phyloP scores from a whole-genome alignment of 176 grass and related monocot genomes.

The Juncus effusus region DNA sequence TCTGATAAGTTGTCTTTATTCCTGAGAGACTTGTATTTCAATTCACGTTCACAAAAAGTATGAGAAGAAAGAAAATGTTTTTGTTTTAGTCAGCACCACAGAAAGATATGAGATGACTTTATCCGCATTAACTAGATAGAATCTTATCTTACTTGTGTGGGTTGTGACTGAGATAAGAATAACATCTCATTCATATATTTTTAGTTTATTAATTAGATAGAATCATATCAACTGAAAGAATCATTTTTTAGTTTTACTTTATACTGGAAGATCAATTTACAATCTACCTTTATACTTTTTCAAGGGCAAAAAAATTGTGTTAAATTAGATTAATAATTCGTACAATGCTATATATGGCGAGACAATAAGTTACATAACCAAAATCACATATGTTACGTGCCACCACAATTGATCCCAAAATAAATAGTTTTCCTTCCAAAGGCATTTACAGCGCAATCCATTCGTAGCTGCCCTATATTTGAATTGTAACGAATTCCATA shows the following conservation, averaged over 20 bases:
- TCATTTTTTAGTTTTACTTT: neutral
- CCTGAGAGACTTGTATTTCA: too few relatives aligned
- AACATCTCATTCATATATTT: too few relatives aligned
- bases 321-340: slow-evolving; percentile 23
- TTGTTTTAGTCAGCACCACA: too few relatives aligned
- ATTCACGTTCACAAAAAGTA: too few relatives aligned
- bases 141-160: too few relatives aligned
- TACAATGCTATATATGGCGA: slow-evolving; percentile 32
- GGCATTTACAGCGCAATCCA: slow-evolving; percentile 80
- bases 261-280: slow-evolving; percentile 3
- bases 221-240: too few relatives aligned
- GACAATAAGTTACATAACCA: neutral
- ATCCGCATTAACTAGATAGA: too few relatives aligned
- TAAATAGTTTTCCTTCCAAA: slow-evolving; percentile 82
- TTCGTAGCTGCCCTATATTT: slow-evolving; percentile 62
- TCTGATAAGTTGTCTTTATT: too few relatives aligned
- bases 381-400: slow-evolving; percentile 35
- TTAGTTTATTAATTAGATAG: too few relatives aligned
- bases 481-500: slow-evolving; percentile 82
- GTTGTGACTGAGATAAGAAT: too few relatives aligned
- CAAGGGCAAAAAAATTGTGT: neutral
- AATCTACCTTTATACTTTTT: neutral
- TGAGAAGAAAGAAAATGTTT: too few relatives aligned
- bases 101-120: too few relatives aligned
- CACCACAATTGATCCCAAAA: slow-evolving; percentile 70